These are phyloP conservation scores for Rubroboletus pulcherrimus DNA, from an alignment of 768 basidiomycete species.

Conservation along the genomic window DNA sequence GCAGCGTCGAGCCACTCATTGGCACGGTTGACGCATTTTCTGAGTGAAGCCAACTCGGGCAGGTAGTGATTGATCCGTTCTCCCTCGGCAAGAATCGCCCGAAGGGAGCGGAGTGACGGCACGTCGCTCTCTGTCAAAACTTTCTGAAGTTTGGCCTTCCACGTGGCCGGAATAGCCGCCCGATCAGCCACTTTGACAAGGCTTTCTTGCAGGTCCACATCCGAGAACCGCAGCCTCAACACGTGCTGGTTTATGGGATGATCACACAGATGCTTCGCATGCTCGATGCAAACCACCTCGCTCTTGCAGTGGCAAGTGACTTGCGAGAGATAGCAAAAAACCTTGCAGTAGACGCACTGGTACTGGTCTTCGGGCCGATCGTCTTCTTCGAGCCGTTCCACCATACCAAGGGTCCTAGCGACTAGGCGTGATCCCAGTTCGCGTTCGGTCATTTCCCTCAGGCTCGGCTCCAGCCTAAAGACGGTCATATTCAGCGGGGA, in stretches of 20 bases:
- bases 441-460: conserved; percentile 85
- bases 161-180: conserved; percentile 68
- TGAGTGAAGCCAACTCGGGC: conserved; percentile 65
- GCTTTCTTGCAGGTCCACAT: conserved; percentile 69
- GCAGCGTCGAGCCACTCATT: conserved; percentile 89
- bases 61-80: conserved; percentile 79
- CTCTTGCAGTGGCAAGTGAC: conserved; percentile 77
- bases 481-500: conserved; percentile 20
- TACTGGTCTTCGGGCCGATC: conserved; percentile 93
- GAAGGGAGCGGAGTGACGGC: conserved; percentile 73
- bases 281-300: conserved; percentile 82
- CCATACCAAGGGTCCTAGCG: conserved; percentile 56
- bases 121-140: conserved; percentile 64
- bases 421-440: conserved; percentile 67
- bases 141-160: conserved; percentile 68
- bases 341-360: conserved; percentile 91
- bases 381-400: conserved; percentile 68
- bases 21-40: conserved; percentile 75
- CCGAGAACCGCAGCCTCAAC: conserved; percentile 78
- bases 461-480: conserved; percentile 74
- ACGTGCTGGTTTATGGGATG: conserved; percentile 53
- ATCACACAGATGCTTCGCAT: conserved; percentile 72
- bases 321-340: conserved; percentile 93
- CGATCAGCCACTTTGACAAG: conserved; percentile 64
- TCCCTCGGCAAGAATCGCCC: conserved; percentile 81